phyloP scores from a whole-genome alignment of 441 rosid genomes.

The Populus tomentosa region DNA sequence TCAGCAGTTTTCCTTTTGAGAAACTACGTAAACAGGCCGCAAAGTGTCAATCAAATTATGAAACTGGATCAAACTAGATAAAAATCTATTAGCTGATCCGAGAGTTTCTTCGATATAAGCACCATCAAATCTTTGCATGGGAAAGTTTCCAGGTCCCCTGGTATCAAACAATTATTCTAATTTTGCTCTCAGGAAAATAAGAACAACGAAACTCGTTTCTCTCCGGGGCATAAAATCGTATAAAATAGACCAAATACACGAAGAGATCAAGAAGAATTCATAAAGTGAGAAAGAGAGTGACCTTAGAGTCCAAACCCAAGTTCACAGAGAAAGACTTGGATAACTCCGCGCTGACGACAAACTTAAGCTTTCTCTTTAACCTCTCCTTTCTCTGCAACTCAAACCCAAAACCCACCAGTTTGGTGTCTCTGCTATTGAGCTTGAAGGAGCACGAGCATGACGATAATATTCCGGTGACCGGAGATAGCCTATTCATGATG shows the following conservation, averaged over 20 bases:
- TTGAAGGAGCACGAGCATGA: slow-evolving; percentile 22
- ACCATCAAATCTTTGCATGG: not conserved
- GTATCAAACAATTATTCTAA: not conserved
- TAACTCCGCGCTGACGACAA: slow-evolving; percentile 55
- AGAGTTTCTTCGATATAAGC: not conserved
- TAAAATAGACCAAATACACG: slow-evolving; percentile 2
- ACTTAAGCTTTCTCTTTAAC: slow-evolving; percentile 36
- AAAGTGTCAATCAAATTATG: not conserved
- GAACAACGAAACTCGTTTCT: not conserved
- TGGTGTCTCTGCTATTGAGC: slow-evolving; percentile 17
- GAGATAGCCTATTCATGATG: slow-evolving; percentile 47
- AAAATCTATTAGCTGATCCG: not conserved
- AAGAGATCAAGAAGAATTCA: not conserved
- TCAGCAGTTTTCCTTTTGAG: not conserved
- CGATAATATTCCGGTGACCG: slow-evolving; percentile 41
- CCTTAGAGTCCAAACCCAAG: slow-evolving; percentile 79
- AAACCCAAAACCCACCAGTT: slow-evolving; percentile 26
- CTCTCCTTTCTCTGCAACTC: slow-evolving; percentile 31
- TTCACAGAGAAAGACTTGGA: slow-evolving; percentile 51
- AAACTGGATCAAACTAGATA: not conserved
- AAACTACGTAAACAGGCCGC: not conserved
- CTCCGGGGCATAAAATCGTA: slow-evolving; percentile 23
- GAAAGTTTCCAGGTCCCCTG: not conserved
- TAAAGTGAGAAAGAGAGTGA: not conserved
- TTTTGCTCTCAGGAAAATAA: not conserved